phyloP scores from a whole-genome alignment of 202 grass and related monocot species.

The Dendrocalamus latiflorus region DNA sequence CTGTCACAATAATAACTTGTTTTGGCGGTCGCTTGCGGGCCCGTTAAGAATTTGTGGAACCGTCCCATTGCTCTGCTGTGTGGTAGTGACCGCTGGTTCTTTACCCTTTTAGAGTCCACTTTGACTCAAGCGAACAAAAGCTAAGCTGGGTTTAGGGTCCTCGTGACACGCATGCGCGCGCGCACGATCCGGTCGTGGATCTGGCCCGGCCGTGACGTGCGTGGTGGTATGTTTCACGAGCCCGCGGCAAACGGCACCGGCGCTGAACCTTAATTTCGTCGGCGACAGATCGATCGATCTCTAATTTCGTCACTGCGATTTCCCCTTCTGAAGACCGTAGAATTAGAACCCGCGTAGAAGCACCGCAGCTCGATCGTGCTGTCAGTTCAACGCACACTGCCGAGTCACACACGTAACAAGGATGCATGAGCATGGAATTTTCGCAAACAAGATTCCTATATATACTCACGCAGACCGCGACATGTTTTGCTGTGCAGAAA shows the following conservation, averaged over 20 bases:
- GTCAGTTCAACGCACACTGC: neutral
- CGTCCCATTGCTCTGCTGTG: no score
- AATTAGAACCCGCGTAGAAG: neutral
- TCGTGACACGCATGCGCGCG: no score
- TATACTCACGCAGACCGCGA: neutral
- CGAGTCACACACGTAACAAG: neutral
- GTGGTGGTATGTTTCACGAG: neutral
- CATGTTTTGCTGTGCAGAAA: neutral
- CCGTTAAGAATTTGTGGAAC: no score
- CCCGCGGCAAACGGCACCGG: neutral
- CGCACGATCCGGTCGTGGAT: no score
- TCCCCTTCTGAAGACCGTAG: neutral
- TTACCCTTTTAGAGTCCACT: no score
- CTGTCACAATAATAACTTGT: no score
- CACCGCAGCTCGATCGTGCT: neutral
- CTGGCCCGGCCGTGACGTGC: neutral
- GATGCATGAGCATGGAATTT: neutral
- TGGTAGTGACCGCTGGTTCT: no score
- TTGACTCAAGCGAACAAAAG: no score
- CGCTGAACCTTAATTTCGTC: neutral
- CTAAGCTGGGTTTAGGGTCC: no score
- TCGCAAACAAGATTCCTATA: neutral
- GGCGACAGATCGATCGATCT: neutral
- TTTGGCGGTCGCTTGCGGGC: no score
- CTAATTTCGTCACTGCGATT: neutral